A percentile compares a stretch with the other conserved stretches of the same genome.
Evolutionary conservation across 257 asterid species (phyloP).

Genomic region (Cordia subcordata): DNA sequence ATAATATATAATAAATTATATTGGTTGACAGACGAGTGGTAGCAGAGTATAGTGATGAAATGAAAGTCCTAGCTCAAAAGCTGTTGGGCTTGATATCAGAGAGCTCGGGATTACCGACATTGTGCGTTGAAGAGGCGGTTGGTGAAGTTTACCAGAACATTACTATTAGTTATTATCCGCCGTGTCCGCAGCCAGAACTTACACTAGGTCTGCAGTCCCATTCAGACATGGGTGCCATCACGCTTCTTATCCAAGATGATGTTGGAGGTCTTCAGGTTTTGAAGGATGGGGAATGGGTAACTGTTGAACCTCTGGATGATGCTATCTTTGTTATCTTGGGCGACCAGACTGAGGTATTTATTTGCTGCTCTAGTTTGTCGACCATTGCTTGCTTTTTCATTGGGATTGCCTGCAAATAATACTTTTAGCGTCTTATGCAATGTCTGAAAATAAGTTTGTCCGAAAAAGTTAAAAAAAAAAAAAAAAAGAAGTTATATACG

Average conservation of each 20-base stretch:
- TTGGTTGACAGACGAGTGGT: constrained; percentile 43
- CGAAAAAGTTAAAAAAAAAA: no score
- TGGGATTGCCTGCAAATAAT: no score
- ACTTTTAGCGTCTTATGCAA: no score
- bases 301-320: constrained; percentile 48
- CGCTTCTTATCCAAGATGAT: constrained; percentile 89
- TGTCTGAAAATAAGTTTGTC: no score
- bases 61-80: constrained; percentile 56
- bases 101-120: constrained; percentile 56
- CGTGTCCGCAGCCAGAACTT: constrained; percentile 95
- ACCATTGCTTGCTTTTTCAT: no score
- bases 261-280: constrained; percentile 88
- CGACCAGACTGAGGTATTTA: constrained; percentile 90
- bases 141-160: constrained; percentile 87
- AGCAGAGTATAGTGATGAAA: constrained; percentile 60
- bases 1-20: constrained; percentile 1
- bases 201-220: constrained; percentile 94
- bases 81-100: constrained; percentile 59
- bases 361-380: neutral
- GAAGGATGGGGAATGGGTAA: constrained; percentile 77
- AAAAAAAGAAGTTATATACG: no score
- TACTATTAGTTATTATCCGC: constrained; percentile 82
- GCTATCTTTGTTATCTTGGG: constrained; percentile 79
- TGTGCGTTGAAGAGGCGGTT: constrained; percentile 54
- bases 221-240: constrained; percentile 77